A percentile compares a stretch with the other conserved stretches of the same genome.
Conservation (phyloP, 129 eudicot species). For the Glebionis coronaria region DNA sequence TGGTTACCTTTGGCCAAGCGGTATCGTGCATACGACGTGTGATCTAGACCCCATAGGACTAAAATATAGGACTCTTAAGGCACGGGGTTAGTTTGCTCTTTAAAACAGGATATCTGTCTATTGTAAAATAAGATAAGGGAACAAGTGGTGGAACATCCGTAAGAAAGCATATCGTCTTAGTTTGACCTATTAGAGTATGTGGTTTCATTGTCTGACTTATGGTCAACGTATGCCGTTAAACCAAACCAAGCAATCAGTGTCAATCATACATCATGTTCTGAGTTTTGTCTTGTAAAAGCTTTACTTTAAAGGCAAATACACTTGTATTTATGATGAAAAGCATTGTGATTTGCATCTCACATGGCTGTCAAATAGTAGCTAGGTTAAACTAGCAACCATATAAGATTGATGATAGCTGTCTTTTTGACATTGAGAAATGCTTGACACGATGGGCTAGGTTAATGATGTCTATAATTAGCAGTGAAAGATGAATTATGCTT, state of each 20-base stretch:
- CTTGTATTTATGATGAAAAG: neutral
- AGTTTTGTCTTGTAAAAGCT: neutral
- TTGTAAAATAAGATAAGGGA: slow-evolving; percentile 5
- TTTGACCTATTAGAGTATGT: neutral
- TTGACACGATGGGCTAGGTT: too few relatives aligned
- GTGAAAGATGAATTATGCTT: neutral
- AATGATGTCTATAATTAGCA: neutral
- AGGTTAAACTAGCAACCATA: slow-evolving; percentile 6
- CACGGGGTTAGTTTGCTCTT: too few relatives aligned
- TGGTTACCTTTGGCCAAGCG: neutral
- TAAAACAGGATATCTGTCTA: neutral
- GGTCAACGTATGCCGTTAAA: slow-evolving; percentile 8
- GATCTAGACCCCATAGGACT: too few relatives aligned
- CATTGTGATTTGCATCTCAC: neutral
- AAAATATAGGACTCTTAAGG: too few relatives aligned
- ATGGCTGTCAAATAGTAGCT: neutral
- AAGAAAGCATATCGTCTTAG: neutral
- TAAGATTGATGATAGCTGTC: neutral
- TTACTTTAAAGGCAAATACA: neutral
- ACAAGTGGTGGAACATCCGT: neutral
- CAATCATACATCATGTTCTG: slow-evolving; percentile 1
- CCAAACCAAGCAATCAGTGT: slow-evolving; percentile 9
- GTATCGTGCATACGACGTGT: too few relatives aligned
- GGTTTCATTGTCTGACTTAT: slow-evolving; percentile 6
- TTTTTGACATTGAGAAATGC: too few relatives aligned